Base-by-base conservation (phyloP, 2,329 filamentous ascomycete genomes). In the Neocatenulostroma microsporum region DNA sequence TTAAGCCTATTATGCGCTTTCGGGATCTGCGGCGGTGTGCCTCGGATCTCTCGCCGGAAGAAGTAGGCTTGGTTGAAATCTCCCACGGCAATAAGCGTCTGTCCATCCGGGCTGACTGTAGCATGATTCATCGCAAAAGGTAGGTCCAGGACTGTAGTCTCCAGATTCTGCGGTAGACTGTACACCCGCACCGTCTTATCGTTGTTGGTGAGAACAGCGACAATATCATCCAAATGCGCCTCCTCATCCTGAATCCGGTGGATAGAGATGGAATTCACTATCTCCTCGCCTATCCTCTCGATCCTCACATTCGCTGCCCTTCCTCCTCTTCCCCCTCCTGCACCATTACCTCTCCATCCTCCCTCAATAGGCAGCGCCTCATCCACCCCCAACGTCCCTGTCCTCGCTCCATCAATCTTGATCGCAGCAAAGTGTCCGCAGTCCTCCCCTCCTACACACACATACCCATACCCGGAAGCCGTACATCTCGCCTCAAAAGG, bases 91-190 rank as follows among this genome's bases (percentile, higher is more conserved):
- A 88, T 73, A 14, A 96, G 69, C 9, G 89, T 64, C 14, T 72
- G 74, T 1, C 88, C 89, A 56, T 95, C 83, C 0, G 89, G 91
- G 5, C 89, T 95, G 35, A 98, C 80, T n/a, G 88, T 77, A 21
- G 88, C 85, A 54, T 93, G 86, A 53, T 98, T 98, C 66, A 96
- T 89, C 46, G 80, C 83, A 55, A 89, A 83, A 4, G 84, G 81
- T 46, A 94, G 81, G 3, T 75, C 71, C 36, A 95, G 66, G 28
- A 79, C 72, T 37, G 84, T 78, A 15, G 93, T 63, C 23, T 82
- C 69, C 41, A 82, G 70, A 11, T 78, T 74, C 35, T 80, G 75
- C 19, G 74, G 69, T 14, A 96, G 67, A 32, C 80, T 82, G 55
- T 93, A 85, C n/a, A 95, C 66, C 19, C 82, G 81, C 39, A 96